These are phyloP conservation scores for Zizania latifolia DNA, from an alignment of 176 grass and related monocot species.

Conservation along the genomic window DNA sequence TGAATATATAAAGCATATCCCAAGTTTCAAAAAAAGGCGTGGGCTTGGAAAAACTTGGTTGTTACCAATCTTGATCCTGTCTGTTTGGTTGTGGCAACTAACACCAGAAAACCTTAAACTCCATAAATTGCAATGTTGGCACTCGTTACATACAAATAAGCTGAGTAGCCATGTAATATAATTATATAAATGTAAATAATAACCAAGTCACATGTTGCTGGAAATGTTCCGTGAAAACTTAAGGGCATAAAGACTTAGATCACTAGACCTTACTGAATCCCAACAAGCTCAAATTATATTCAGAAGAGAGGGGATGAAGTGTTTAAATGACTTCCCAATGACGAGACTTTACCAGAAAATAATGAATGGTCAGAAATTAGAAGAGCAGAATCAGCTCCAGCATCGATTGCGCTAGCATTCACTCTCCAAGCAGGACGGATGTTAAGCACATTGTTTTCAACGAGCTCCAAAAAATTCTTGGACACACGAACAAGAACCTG, in stretches of 20 bases:
- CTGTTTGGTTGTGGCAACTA: background rate
- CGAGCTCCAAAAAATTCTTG: slow-evolving; percentile 66
- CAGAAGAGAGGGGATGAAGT: background rate
- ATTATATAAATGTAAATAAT: background rate
- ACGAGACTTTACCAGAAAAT: slow-evolving; percentile 53
- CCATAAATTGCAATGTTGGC: background rate
- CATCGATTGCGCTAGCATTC: slow-evolving; percentile 64
- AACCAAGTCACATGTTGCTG: background rate
- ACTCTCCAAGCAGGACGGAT: slow-evolving; percentile 67
- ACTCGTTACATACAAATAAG: slow-evolving; percentile 4
- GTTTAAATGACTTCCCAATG: background rate
- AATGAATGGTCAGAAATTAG: slow-evolving; percentile 83
- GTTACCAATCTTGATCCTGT: slow-evolving; percentile 10
- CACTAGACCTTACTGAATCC: background rate
- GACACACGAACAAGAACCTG: slow-evolving; percentile 59
- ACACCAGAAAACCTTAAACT: background rate
- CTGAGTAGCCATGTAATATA: background rate
- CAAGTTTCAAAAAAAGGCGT: background rate
- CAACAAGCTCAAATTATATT: slow-evolving; percentile 2
- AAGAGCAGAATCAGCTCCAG: slow-evolving; percentile 47
- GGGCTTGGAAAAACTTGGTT: background rate
- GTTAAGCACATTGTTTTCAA: slow-evolving; percentile 48
- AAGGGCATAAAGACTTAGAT: background rate
- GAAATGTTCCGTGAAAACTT: background rate
- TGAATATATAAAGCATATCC: background rate